A percentile compares a stretch with the other conserved stretches of the same genome.
phyloP scores from a whole-genome alignment of 306 rosid species.

The Vigna mungo region DNA sequence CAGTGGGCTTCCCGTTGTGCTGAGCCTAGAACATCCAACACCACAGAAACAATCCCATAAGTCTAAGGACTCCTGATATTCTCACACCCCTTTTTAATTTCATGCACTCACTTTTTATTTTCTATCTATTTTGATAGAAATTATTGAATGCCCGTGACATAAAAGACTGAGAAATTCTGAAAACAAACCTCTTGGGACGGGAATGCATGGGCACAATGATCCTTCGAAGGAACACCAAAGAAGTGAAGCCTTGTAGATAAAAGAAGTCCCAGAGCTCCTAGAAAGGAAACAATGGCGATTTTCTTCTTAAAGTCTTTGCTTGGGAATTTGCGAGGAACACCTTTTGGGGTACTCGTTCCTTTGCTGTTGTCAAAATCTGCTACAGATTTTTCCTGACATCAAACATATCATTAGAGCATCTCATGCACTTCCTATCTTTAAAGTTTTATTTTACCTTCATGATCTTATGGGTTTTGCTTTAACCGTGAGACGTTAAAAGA shows the following conservation, averaged over 20 bases:
- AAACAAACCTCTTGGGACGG: constrained; percentile 74
- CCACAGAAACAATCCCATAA: constrained; percentile 2
- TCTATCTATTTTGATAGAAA: too few species aligned
- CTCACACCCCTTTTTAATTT: too few species aligned
- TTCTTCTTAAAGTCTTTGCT: constrained; percentile 64
- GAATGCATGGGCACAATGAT: constrained; percentile 68
- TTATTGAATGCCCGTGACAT: background rate
- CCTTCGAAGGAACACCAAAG: constrained; percentile 81
- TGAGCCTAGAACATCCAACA: constrained; percentile 60
- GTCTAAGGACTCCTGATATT: background rate
- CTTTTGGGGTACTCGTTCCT: constrained; percentile 46
- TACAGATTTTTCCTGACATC: constrained; percentile 55
- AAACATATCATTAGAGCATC: background rate
- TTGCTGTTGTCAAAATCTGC: constrained; percentile 49
- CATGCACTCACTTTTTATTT: too few species aligned
- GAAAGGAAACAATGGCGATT: constrained; percentile 63
- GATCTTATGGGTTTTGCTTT: too few species aligned
- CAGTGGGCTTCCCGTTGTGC: constrained; percentile 79
- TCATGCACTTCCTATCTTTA: too few species aligned
- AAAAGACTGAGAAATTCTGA: background rate
- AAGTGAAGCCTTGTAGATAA: constrained; percentile 69
- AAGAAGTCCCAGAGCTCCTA: constrained; percentile 76
- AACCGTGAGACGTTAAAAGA: too few species aligned
- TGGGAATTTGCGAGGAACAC: constrained; percentile 53
- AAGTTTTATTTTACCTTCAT: too few species aligned